Conservation (phyloP, 345 rosid species). For the Camelina sativa region DNA sequence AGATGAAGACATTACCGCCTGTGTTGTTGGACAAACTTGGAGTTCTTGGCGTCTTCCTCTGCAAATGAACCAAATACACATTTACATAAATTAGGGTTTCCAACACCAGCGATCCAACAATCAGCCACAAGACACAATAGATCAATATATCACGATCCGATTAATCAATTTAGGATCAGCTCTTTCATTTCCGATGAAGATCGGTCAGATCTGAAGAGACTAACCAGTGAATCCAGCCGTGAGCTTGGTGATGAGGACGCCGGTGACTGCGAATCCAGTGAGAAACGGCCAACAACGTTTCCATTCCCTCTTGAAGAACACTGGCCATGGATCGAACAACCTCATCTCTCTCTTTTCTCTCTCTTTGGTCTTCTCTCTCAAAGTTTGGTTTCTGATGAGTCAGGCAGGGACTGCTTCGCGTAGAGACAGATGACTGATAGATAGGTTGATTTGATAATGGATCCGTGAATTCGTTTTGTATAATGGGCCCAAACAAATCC, state of each 20-base stretch:
- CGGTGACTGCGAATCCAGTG: slow-evolving; percentile 81
- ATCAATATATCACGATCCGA: slow-evolving; percentile 5
- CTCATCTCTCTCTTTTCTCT: slow-evolving; percentile 40
- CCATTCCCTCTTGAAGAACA: slow-evolving; percentile 88
- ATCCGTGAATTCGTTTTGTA: background rate
- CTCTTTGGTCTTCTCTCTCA: slow-evolving; percentile 10
- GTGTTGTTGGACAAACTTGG: slow-evolving; percentile 82
- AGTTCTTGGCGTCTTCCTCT: slow-evolving; percentile 97
- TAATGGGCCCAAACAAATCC: background rate
- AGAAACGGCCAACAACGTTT: slow-evolving; percentile 87
- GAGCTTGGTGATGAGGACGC: slow-evolving; percentile 70
- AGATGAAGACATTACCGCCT: slow-evolving; percentile 53
- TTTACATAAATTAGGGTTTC: slow-evolving; percentile 29
- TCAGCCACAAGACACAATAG: background rate
- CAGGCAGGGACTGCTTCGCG: slow-evolving; percentile 14
- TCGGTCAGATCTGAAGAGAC: slow-evolving; percentile 38
- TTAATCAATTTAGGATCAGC: too few relatives aligned
- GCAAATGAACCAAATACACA: slow-evolving; percentile 24
- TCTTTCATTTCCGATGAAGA: background rate
- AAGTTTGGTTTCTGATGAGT: background rate
- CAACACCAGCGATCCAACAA: slow-evolving; percentile 5
- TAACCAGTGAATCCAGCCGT: slow-evolving; percentile 78
- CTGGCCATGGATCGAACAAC: slow-evolving; percentile 77
- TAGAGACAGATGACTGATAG: slow-evolving; percentile 8
- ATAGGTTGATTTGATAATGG: slow-evolving; percentile 5